Evolutionary conservation across 139 green algal genomes (phyloP), one percentile per base, ranked within the genome.

Genomic region (Zygnema circumcarinatum): DNA sequence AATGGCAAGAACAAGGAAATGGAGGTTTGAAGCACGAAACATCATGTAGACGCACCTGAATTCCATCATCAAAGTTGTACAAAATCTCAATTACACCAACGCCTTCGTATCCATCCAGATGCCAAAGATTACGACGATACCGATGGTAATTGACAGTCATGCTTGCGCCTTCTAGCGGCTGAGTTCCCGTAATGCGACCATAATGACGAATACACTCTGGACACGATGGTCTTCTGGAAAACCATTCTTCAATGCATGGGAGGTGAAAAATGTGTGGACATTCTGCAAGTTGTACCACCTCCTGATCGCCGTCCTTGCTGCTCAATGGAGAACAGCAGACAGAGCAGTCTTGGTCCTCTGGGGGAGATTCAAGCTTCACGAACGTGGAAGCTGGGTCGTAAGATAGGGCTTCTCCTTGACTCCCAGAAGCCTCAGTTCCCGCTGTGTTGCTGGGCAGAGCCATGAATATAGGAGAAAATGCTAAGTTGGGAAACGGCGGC

Each of bases 251-350:
- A 54, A 83, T 83, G 32, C 75, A 83, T 20, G n/a, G 2, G 20
- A 38, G 2, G 32, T 83, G 75, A 52, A 69, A 83, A 31, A 67
- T 25, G 75, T 83, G 75, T 20, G n/a, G 47, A 52, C 75, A 78
- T 41, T 78, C 69, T 7, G 69, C 3, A 3, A 78, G 16, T 41
- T 20, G 35, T 25, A 78, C 16, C 16, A 78, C 69, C 16, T 62
- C 47, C 16, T 62, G 7, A 25, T 16, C 47, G 7, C 47, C 47
- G 7, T 62, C 47, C 16, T 16, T 16, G 16, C 47, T 62, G 16
- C 16, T 62, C 16, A 62, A 62, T 7, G 47, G 7, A 62, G 7
- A 62, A 62, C 47, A 62, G 16, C 47, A 62, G 16, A 62, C 47
- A 16, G 47, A 7, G 16, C 47, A 62, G 7, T 62, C 47, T 16